Conservation (phyloP, 2,329 filamentous ascomycete genomes). For the Diplodia sapinea region DNA sequence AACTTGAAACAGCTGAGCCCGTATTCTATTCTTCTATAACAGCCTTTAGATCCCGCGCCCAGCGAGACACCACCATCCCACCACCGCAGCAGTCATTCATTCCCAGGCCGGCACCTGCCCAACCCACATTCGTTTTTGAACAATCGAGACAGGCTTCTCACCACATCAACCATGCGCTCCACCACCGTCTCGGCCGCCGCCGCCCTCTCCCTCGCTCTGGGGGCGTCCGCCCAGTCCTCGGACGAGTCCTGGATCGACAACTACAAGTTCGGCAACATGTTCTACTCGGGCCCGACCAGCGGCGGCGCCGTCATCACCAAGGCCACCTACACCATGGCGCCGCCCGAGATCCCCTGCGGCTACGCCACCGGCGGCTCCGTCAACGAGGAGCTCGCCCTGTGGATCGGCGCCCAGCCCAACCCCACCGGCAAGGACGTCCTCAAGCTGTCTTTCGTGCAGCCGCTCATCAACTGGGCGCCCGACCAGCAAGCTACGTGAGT, state of each 20-base stretch:
- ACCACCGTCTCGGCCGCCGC: slow-evolving; percentile 17
- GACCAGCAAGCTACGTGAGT: slow-evolving; percentile 17
- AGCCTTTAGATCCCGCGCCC: background rate
- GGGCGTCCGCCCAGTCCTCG: slow-evolving; percentile 14
- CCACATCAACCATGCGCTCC: slow-evolving; percentile 14
- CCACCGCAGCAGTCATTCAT: slow-evolving; percentile 1
- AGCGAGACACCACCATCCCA: too few species aligned
- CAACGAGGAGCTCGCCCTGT: slow-evolving; percentile 24
- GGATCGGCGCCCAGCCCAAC: slow-evolving; percentile 31
- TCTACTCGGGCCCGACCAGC: slow-evolving; percentile 32
- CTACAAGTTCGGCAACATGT: slow-evolving; percentile 33
- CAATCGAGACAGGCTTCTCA: slow-evolving; percentile 5
- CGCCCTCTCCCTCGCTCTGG: slow-evolving; percentile 19
- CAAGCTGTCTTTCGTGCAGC: slow-evolving; percentile 32
- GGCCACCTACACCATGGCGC: slow-evolving; percentile 32
- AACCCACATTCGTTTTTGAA: slow-evolving; percentile 10
- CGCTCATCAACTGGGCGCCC: slow-evolving; percentile 29
- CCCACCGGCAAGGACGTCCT: slow-evolving; percentile 28
- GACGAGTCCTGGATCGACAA: slow-evolving; percentile 19
- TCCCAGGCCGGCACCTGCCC: background rate
- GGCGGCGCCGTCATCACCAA: slow-evolving; percentile 32
- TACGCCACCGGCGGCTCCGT: slow-evolving; percentile 5
- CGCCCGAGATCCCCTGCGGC: slow-evolving; percentile 25
- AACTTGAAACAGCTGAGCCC: slow-evolving; percentile 8
- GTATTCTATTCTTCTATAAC: background rate